These are phyloP conservation scores for Solanum stenotomum DNA, from an alignment of 257 asterid genomes.

Conservation along the genomic window DNA sequence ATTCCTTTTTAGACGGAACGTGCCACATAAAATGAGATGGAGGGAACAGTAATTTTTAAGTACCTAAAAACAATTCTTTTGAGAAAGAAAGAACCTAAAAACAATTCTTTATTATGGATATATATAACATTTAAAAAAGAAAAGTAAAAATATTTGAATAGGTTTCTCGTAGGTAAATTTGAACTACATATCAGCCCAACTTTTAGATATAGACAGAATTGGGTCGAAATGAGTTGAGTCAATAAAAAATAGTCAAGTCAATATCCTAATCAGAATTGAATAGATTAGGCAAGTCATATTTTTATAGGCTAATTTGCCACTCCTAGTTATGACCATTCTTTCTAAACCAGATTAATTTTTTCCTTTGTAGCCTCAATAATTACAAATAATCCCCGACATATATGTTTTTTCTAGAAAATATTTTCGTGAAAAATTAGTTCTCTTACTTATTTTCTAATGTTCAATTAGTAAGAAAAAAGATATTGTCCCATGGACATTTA, in stretches of 20 bases:
- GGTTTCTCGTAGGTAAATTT: neutral
- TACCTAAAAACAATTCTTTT: neutral
- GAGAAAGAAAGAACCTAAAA: no score
- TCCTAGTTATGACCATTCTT: neutral
- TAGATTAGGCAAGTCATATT: neutral
- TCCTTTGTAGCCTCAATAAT: neutral
- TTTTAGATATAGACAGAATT: no score
- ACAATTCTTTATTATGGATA: neutral
- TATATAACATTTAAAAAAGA: neutral
- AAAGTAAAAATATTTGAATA: neutral
- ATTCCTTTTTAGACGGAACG: neutral
- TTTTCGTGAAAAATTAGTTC: neutral
- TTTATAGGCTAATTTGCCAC: neutral
- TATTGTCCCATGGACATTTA: neutral
- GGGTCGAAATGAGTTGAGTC: neutral
- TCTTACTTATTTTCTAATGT: neutral
- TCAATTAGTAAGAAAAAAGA: neutral
- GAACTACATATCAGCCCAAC: neutral
- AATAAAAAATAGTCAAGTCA: no score
- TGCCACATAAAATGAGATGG: neutral
- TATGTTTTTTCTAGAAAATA: neutral
- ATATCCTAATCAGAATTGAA: neutral
- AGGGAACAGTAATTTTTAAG: neutral
- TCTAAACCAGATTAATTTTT: neutral
- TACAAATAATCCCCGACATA: neutral